These are phyloP conservation scores for Juglanconis sp. DNA, from an alignment of 2,329 filamentous ascomycete genomes.

Conservation along the genomic window DNA sequence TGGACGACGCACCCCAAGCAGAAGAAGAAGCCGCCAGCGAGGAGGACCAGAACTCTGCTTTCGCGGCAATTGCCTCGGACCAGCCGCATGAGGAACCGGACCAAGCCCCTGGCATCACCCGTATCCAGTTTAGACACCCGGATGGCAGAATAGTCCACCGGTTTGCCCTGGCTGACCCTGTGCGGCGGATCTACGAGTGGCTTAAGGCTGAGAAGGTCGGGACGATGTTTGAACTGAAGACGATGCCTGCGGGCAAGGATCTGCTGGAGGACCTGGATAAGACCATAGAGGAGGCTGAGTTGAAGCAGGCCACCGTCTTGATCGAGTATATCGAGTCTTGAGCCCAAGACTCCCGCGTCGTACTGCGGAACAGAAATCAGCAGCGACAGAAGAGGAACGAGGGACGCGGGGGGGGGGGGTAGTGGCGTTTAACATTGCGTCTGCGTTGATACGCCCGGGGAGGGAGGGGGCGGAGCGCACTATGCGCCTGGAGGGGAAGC, in stretches of 20 bases:
- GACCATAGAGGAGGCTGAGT: slow-evolving; percentile 74
- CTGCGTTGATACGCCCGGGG: too few species aligned
- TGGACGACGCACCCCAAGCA: slow-evolving; percentile 29
- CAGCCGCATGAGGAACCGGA: slow-evolving; percentile 76
- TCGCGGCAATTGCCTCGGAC: slow-evolving; percentile 68
- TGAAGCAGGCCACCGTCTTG: slow-evolving; percentile 95
- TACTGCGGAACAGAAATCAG: too few species aligned
- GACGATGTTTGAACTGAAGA: slow-evolving; percentile 80
- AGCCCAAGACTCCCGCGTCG: too few species aligned
- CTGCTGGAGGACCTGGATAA: slow-evolving; percentile 71
- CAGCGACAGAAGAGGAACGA: too few species aligned
- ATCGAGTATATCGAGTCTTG: slow-evolving; percentile 59
- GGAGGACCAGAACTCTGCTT: slow-evolving; percentile 43
- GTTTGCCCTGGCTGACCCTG: slow-evolving; percentile 74
- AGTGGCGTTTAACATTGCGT: too few species aligned
- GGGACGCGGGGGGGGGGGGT: too few species aligned
- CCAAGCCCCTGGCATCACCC: slow-evolving; percentile 64
- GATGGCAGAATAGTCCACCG: slow-evolving; percentile 80
- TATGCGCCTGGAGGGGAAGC: not conserved
- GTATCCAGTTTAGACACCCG: slow-evolving; percentile 89
- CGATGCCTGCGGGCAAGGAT: slow-evolving; percentile 74
- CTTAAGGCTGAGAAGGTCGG: slow-evolving; percentile 83
- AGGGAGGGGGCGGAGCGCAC: not conserved
- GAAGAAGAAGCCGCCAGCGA: slow-evolving; percentile 26
- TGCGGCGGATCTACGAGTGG: slow-evolving; percentile 90